These are phyloP conservation scores for Penicillium egyptiacum DNA, from an alignment of 495 filamentous ascomycete genomes.

Conservation along the genomic window DNA sequence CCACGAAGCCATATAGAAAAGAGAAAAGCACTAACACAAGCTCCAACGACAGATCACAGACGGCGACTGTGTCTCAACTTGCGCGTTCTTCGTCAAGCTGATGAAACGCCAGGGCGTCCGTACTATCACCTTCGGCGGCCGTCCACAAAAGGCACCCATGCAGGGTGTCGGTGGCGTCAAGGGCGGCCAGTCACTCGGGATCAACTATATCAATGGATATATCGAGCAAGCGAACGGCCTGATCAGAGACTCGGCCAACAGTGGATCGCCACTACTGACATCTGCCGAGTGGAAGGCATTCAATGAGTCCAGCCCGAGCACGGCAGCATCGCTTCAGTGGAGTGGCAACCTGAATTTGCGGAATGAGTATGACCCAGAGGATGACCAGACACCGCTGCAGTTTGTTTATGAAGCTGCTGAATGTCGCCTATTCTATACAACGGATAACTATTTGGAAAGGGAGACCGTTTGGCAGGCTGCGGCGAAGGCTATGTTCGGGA, in stretches of 20 bases:
- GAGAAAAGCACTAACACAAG: conserved; percentile 6
- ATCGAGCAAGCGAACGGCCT: conserved; percentile 28
- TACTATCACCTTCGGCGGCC: conserved; percentile 61
- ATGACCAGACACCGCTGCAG: conserved; percentile 34
- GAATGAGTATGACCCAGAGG: conserved; percentile 33
- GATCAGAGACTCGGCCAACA: conserved; percentile 20
- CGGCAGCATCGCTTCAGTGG: conserved; percentile 21
- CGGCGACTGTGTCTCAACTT: conserved; percentile 65
- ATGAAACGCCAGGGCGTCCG: conserved; percentile 58
- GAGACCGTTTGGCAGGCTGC: conserved; percentile 34
- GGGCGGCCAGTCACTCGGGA: conserved; percentile 40
- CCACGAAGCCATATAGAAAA: neutral
- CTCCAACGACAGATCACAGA: conserved; percentile 42
- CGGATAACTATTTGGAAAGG: conserved; percentile 28
- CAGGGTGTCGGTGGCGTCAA: conserved; percentile 63
- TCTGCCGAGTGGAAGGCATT: conserved; percentile 34
- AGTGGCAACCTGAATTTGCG: conserved; percentile 30
- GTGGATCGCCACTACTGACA: conserved; percentile 31
- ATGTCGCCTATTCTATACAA: conserved; percentile 40
- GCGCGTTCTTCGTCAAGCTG: conserved; percentile 58
- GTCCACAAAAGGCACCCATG: conserved; percentile 56
- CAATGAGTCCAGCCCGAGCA: conserved; percentile 27
- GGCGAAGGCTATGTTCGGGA: conserved; percentile 30
- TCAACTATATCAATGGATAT: conserved; percentile 35
- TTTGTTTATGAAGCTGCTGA: conserved; percentile 42